These are phyloP conservation scores for Clarireedia sp. DNA, from an alignment of 2,329 filamentous ascomycete genomes.

Conservation along the genomic window DNA sequence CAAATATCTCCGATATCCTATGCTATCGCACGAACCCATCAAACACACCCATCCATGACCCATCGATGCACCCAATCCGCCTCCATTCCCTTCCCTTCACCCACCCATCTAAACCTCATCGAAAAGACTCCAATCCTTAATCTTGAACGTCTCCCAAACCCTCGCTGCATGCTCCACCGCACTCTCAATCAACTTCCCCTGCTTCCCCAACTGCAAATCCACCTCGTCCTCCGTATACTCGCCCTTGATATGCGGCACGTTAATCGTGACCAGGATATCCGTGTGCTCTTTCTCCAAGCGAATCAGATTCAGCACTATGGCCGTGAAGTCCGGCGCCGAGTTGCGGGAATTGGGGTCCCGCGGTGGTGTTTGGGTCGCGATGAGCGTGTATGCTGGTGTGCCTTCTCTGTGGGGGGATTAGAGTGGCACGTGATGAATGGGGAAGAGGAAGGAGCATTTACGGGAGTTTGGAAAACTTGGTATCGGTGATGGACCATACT, in stretches of 20 bases:
- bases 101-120: conserved; percentile 24
- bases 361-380: conserved; percentile 53
- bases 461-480: conserved; percentile 46
- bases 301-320: conserved; percentile 68
- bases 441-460: conserved; percentile 9
- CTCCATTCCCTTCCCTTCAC: neutral
- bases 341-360: conserved; percentile 28
- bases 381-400: conserved; percentile 59
- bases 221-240: conserved; percentile 68
- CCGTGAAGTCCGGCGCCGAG: conserved; percentile 49
- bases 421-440: conserved; percentile 10
- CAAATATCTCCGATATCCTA: neutral
- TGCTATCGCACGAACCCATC: no score
- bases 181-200: conserved; percentile 60
- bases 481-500: conserved; percentile 58
- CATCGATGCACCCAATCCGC: neutral
- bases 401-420: conserved; percentile 32
- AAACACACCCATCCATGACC: no score
- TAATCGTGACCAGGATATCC: conserved; percentile 78
- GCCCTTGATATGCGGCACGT: conserved; percentile 74
- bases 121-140: conserved; percentile 73
- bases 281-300: conserved; percentile 67
- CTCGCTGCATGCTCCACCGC: conserved; percentile 58
- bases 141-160: conserved; percentile 66
- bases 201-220: conserved; percentile 55